A percentile compares a stretch with the other conserved stretches of the same genome.
These are phyloP conservation scores for Petunia axillaris DNA, from an alignment of 257 asterid species.

Conservation along the genomic window DNA sequence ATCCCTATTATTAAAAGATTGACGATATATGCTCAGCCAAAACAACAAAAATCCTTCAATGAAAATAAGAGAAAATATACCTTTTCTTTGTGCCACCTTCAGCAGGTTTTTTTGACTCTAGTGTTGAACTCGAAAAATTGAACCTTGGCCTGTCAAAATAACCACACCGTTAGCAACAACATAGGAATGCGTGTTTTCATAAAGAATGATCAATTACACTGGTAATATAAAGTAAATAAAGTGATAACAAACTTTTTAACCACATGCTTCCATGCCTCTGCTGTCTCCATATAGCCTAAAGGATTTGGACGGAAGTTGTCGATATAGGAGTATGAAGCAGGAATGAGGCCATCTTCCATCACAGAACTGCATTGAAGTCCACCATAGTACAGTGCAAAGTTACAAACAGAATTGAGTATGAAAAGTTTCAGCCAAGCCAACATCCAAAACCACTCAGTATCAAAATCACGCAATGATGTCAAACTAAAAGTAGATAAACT, in stretches of 20 bases:
- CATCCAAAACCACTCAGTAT: constrained; percentile 19
- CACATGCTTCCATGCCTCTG: constrained; percentile 65
- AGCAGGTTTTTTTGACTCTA: constrained; percentile 55
- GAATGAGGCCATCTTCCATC: constrained; percentile 45
- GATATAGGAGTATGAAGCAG: constrained; percentile 46
- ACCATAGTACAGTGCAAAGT: background rate
- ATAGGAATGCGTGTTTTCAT: background rate
- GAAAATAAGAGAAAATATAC: constrained; percentile 42
- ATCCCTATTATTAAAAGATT: constrained; percentile 59
- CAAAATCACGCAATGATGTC: background rate
- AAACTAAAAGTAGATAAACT: constrained; percentile 21
- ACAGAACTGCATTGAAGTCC: constrained; percentile 43
- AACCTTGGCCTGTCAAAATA: constrained; percentile 75
- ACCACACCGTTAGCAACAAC: constrained; percentile 32
- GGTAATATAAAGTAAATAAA: constrained; percentile 3
- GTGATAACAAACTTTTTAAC: constrained; percentile 62
- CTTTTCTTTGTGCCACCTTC: constrained; percentile 85
- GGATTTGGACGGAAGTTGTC: constrained; percentile 42
- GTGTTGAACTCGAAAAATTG: constrained; percentile 45
- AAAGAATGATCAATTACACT: background rate
- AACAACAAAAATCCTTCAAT: background rate
- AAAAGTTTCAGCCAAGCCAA: constrained; percentile 8
- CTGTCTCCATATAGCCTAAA: constrained; percentile 43
- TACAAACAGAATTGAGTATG: background rate
- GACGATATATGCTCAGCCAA: constrained; percentile 24